Conservation (phyloP, 805 yeast species). For the Suhomyces emberorum region DNA sequence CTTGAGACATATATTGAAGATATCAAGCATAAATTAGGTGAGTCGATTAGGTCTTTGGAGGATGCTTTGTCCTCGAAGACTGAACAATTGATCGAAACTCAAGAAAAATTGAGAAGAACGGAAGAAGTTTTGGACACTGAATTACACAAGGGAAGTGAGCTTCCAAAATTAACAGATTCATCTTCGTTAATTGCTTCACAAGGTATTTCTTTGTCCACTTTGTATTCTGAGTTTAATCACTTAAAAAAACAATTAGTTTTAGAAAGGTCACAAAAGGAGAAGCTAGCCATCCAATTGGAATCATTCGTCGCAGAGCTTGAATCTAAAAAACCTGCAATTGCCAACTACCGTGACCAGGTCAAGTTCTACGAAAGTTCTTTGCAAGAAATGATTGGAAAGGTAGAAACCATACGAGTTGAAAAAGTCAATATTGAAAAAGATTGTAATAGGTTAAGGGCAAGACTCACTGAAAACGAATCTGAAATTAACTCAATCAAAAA, state of each 20-base stretch:
- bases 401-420: conserved; percentile 54
- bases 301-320: conserved; percentile 73
- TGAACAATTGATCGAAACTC: conserved; percentile 36
- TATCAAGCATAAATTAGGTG: conserved; percentile 36
- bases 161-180: conserved; percentile 50
- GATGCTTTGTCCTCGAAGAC: conserved; percentile 28
- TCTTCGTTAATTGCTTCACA: conserved; percentile 48
- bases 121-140: conserved; percentile 41
- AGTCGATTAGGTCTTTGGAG: conserved; percentile 32
- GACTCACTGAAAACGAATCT: conserved; percentile 41
- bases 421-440: conserved; percentile 42
- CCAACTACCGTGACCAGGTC: conserved; percentile 57
- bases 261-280: conserved; percentile 69
- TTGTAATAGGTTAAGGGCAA: conserved; percentile 29
- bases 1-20: conserved; percentile 49
- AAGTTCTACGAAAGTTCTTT: conserved; percentile 53
- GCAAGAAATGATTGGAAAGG: conserved; percentile 48
- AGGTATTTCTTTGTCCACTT: conserved; percentile 62
- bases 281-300: conserved; percentile 68
- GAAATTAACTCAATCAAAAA: conserved; percentile 50
- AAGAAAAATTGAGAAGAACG: conserved; percentile 36
- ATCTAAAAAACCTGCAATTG: conserved; percentile 70
- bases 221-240: conserved; percentile 61
- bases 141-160: conserved; percentile 35
- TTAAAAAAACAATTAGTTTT: conserved; percentile 63